These are phyloP conservation scores for Fraxinus velutina DNA, from an alignment of 305 asterid species.

Conservation along the genomic window DNA sequence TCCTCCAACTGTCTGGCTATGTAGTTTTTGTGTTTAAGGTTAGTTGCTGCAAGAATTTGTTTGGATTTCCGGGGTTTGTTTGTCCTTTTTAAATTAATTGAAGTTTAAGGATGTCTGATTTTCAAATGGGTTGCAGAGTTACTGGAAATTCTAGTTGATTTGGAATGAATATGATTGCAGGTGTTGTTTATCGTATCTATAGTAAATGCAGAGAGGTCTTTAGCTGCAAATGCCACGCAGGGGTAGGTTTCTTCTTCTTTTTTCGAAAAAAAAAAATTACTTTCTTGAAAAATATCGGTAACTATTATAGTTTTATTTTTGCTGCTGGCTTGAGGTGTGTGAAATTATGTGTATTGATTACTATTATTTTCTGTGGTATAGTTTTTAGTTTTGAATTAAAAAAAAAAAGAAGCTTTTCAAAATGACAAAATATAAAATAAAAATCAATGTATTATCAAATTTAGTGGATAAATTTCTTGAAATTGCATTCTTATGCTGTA, in stretches of 20 bases:
- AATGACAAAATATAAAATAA: background rate
- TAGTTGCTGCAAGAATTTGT: slow-evolving; percentile 24
- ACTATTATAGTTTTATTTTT: background rate
- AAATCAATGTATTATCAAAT: background rate
- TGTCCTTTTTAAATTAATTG: background rate
- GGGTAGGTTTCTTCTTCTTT: slow-evolving; percentile 38
- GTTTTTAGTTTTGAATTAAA: background rate
- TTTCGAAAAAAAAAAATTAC: background rate
- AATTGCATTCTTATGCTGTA: background rate
- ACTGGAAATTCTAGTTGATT: slow-evolving; percentile 17
- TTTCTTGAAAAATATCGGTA: background rate
- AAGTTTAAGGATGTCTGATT: background rate
- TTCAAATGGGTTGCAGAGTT: background rate
- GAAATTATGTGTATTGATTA: background rate
- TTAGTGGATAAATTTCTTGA: background rate
- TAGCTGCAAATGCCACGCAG: slow-evolving; percentile 36
- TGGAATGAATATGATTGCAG: slow-evolving; percentile 34
- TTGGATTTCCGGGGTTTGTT: background rate
- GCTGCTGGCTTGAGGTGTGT: background rate
- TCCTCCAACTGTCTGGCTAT: slow-evolving; percentile 11
- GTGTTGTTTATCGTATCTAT: slow-evolving; percentile 29
- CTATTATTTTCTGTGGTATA: background rate
- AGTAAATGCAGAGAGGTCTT: slow-evolving; percentile 42
- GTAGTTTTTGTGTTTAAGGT: slow-evolving; percentile 41
- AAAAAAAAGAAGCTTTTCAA: background rate